Conservation (phyloP, 352 stramenopile species). For the Phytopythium sindhum region DNA sequence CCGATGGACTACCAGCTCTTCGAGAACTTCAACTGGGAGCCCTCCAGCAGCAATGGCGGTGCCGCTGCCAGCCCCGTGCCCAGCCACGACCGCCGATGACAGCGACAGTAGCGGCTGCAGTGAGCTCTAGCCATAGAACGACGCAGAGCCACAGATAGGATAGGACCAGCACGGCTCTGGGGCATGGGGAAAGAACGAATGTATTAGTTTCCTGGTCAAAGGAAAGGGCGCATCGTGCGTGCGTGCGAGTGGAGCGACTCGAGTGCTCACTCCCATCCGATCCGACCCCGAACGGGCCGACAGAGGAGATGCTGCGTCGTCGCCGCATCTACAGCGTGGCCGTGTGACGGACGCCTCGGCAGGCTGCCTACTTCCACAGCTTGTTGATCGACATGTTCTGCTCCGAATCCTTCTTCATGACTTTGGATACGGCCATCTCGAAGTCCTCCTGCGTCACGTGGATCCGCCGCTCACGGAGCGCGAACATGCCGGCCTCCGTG, state of each 20-base stretch:
- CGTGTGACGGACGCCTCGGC: no score
- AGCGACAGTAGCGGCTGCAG: not conserved
- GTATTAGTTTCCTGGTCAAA: constrained; percentile 3
- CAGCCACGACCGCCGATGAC: not conserved
- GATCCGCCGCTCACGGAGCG: constrained; percentile 97
- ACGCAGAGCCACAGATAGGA: not conserved
- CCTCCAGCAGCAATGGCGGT: constrained; percentile 15
- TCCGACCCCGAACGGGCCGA: not conserved
- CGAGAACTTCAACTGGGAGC: constrained; percentile 85
- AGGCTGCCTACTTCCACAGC: constrained; percentile 97
- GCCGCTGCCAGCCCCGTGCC: not conserved
- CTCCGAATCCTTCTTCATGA: constrained; percentile 99
- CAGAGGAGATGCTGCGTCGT: not conserved
- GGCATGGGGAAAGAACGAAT: not conserved
- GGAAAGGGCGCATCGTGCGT: not conserved
- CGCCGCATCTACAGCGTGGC: not conserved
- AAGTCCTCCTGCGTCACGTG: constrained; percentile 99
- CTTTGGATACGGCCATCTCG: constrained; percentile 99
- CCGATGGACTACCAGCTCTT: constrained; percentile 82
- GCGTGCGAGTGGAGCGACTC: not conserved
- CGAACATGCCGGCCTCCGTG: constrained; percentile 99
- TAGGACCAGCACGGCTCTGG: not conserved
- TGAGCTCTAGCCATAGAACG: not conserved
- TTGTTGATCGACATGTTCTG: constrained; percentile 98
- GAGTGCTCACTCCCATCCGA: not conserved